Conservation (phyloP, 768 basidiomycete genomes). For the Scleroderma bovista region DNA sequence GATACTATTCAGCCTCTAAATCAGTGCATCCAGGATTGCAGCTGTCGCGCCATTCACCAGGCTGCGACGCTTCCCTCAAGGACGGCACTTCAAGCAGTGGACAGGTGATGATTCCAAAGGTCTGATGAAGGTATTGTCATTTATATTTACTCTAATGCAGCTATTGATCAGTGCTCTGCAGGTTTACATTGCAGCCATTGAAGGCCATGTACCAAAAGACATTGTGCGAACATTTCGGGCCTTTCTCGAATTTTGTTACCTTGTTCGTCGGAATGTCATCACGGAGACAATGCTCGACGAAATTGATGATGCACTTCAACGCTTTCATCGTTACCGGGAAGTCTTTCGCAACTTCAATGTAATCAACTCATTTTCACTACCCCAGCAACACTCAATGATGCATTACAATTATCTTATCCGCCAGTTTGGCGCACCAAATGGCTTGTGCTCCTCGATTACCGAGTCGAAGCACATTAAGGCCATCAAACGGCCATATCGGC, state of each 20-base stretch:
- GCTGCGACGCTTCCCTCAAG: too few relatives aligned
- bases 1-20: too few relatives aligned
- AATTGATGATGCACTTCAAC: conserved; percentile 13
- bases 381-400: conserved; percentile 25
- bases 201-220: not conserved
- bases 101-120: not conserved
- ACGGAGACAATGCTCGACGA: conserved; percentile 13
- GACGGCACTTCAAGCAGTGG: too few relatives aligned
- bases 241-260: too few relatives aligned
- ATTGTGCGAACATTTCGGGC: conserved; percentile 8
- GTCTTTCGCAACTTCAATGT: conserved; percentile 13
- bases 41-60: too few relatives aligned
- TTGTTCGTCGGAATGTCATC: conserved; percentile 17
- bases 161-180: too few relatives aligned
- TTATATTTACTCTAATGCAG: not conserved
- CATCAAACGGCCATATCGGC: conserved; percentile 30
- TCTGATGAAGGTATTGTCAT: conserved; percentile 1
- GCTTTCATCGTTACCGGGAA: conserved; percentile 15
- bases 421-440: conserved; percentile 28
- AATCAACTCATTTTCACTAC: conserved; percentile 18
- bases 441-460: conserved; percentile 32
- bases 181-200: conserved; percentile 1
- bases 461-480: conserved; percentile 32
- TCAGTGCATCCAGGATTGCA: too few relatives aligned
- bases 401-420: conserved; percentile 22